Conservation (phyloP, 129 eudicot species). For the Lactuca saligna region DNA sequence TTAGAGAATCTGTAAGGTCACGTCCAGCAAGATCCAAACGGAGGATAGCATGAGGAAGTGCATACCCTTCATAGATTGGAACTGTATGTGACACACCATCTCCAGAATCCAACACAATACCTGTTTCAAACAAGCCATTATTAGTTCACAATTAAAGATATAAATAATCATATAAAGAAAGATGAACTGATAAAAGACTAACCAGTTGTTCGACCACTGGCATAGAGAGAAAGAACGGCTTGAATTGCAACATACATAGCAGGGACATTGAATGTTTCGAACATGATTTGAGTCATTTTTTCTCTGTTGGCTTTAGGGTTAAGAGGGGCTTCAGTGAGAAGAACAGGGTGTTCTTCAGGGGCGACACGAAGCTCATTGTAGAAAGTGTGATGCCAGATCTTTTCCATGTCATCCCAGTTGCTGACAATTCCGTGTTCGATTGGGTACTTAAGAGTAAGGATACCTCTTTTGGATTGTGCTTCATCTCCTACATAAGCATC, state of each 20-base stretch:
- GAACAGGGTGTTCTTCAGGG: constrained; percentile 88
- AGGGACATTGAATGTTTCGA: constrained; percentile 73
- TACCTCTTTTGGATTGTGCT: constrained; percentile 87
- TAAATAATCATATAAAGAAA: background rate
- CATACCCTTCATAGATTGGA: constrained; percentile 74
- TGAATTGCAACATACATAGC: constrained; percentile 81
- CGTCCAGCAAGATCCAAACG: constrained; percentile 81
- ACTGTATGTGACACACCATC: constrained; percentile 81
- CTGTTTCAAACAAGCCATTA: constrained; percentile 21
- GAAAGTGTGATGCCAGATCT: constrained; percentile 90
- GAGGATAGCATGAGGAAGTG: constrained; percentile 75
- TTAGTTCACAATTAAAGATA: background rate
- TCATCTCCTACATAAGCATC: constrained; percentile 82
- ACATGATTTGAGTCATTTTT: constrained; percentile 78
- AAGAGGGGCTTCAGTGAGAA: constrained; percentile 75
- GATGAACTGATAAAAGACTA: constrained; percentile 2
- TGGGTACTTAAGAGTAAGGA: constrained; percentile 75
- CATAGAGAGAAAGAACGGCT: constrained; percentile 76
- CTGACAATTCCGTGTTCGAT: constrained; percentile 80
- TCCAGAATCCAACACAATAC: constrained; percentile 82
- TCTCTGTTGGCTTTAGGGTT: constrained; percentile 81
- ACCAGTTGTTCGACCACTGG: constrained; percentile 93
- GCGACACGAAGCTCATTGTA: constrained; percentile 93
- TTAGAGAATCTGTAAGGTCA: constrained; percentile 69
- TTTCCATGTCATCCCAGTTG: constrained; percentile 96